phyloP scores from a whole-genome alignment of 441 rosid species.

The Geranium incanum region DNA sequence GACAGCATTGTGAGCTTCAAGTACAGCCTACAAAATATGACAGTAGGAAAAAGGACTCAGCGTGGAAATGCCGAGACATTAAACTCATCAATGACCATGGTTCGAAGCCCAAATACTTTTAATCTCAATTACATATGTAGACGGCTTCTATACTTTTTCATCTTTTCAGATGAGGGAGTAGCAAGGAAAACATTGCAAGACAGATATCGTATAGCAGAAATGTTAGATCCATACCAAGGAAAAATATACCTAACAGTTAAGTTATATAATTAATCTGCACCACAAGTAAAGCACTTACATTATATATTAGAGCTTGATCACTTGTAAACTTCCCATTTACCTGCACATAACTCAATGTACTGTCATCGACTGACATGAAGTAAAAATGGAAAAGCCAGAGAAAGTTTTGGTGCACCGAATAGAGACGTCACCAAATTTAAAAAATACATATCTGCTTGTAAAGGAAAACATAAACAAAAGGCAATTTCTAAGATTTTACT shows the following conservation, averaged over 20 bases:
- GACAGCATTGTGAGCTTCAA: conserved; percentile 80
- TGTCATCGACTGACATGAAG: neutral
- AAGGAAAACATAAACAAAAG: neutral
- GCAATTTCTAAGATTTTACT: conserved; percentile 14
- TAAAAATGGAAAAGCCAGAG: neutral
- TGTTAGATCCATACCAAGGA: neutral
- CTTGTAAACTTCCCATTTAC: conserved; percentile 91
- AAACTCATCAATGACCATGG: neutral
- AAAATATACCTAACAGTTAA: neutral
- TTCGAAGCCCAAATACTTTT: neutral
- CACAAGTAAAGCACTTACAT: conserved; percentile 43
- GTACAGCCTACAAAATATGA: conserved; percentile 57
- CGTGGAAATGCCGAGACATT: conserved; percentile 1
- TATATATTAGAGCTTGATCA: conserved; percentile 73
- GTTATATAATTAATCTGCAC: conserved; percentile 3
- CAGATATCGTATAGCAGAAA: neutral
- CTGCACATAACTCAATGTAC: conserved; percentile 31
- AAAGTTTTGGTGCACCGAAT: neutral
- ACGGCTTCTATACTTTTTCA: neutral
- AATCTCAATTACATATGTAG: neutral
- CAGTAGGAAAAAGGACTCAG: conserved; percentile 20
- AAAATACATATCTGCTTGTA: neutral
- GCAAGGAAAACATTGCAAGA: neutral
- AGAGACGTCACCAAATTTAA: neutral
- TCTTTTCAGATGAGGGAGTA: neutral